Evolutionary conservation across 2,329 filamentous ascomycete genomes (phyloP), one percentile per base, ranked within the genome.

Genomic region (Talaromyces sp.): DNA sequence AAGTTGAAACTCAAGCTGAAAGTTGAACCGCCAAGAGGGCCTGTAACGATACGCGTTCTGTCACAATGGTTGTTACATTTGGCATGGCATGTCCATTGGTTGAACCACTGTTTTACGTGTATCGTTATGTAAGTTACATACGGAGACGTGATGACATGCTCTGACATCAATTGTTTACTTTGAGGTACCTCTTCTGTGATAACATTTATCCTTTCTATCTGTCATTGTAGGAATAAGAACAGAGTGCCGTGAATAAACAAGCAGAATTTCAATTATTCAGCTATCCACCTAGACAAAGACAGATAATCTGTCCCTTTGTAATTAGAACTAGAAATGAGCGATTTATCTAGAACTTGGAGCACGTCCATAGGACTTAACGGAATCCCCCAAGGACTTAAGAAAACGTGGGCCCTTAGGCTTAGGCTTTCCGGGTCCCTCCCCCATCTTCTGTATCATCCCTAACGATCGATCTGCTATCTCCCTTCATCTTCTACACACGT

Each of bases 41-140:
- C 9, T 43, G 62, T 50, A 52, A 52, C 45, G 41, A 16, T 61
- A 65, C 58, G 27, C 5, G 63, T 61, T 57, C 45, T 65, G 63
- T 65, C 49, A 65, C 63, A 35, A 39, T 13, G 1, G 45, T 24
- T 31, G 19, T 2, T 13, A n/a, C 3, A 22, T 2, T 4, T 14
- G 8, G 16, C 39, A 37, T 56, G 3, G 16, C 39, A 37, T 56
- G 3, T 8, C 52, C 6, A 63, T 63, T 63, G 50, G 61, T 8
- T 45, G 49, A 33, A 45, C 41, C 22, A 9, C 39, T 10, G n/a
- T 63, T 19, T 24, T 19, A 8, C n/a, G 3, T 3, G 39, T 57
- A 57, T 56, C 16, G 22, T 31, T 19, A 39, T 24, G 60, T 63
- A 63, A 63, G 31, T 63, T 56, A 57, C 47, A 52, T 37, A 35